These are phyloP conservation scores for Claviceps africana DNA, from an alignment of 2,329 filamentous ascomycete genomes.

Conservation along the genomic window DNA sequence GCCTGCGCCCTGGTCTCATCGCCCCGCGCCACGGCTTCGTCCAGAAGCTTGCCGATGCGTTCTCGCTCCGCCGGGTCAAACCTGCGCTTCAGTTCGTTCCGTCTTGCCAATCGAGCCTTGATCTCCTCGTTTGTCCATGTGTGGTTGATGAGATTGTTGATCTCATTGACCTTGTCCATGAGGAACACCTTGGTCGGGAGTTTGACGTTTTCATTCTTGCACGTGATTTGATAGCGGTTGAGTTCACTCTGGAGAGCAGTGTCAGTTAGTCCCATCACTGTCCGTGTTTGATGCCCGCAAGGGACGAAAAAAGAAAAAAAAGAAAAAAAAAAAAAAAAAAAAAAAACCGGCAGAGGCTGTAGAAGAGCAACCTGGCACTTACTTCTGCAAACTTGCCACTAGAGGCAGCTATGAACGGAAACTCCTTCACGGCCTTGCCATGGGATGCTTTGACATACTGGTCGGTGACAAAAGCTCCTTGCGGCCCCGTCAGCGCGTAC, in stretches of 20 bases:
- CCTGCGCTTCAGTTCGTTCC: constrained; percentile 52
- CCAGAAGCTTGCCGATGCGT: constrained; percentile 48
- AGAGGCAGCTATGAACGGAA: constrained; percentile 83
- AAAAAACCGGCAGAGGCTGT: too few relatives aligned
- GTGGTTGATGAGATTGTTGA: constrained; percentile 66
- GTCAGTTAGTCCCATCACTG: constrained; percentile 12
- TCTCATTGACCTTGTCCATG: constrained; percentile 60
- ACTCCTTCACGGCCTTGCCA: constrained; percentile 70
- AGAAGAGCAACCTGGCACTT: constrained; percentile 12
- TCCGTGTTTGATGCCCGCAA: background rate
- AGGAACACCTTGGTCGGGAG: constrained; percentile 61
- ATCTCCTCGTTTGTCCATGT: constrained; percentile 75
- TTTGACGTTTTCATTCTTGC: constrained; percentile 56
- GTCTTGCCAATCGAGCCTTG: constrained; percentile 60
- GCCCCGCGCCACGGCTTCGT: constrained; percentile 49
- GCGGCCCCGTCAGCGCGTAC: constrained; percentile 70
- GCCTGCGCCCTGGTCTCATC: constrained; percentile 43
- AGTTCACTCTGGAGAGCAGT: constrained; percentile 49
- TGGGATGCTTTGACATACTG: constrained; percentile 72
- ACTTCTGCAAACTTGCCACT: constrained; percentile 76
- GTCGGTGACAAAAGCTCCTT: constrained; percentile 68
- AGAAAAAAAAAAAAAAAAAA: too few relatives aligned
- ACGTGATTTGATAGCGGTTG: constrained; percentile 63
- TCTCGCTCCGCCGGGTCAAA: constrained; percentile 55
- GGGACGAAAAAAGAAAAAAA: too few relatives aligned